Evolutionary conservation across 257 asterid genomes (phyloP), one percentile per base, ranked within the genome.

Genomic region (Thymus quinquecostatus): DNA sequence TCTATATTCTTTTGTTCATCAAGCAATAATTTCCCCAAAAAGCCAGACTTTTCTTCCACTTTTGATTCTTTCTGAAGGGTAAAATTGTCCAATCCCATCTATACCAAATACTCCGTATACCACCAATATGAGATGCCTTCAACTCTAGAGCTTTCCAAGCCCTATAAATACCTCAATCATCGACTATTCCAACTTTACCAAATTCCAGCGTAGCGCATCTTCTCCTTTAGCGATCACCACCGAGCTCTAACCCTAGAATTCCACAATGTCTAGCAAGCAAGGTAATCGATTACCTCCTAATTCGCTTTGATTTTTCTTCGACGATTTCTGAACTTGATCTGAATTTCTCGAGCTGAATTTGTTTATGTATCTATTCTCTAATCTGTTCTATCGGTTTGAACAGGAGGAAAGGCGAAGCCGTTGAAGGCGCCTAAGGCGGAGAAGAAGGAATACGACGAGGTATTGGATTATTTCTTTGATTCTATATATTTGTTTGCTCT

Each of bases 351-450:
- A 50, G 66, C 61, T 48, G 28, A 36, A 34, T 60, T 27, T 57
- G 56, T 27, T 57, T 64, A 43, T 34, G 45, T 50, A 3, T 28
- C 5, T 58, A 36, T 78, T 4, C 9, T 53, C 21, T 60, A 28
- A 44, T 64, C 32, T 28, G 14, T 57, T 64, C 44, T 32, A 58
- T 33, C 49, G 60, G 6, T 33, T 68, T 56, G 65, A 57, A 57
- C 75, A 85, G 90, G 88, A 61, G 90, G 86, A 69, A 86, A 86
- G 66, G 90, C 90, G 10, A 86, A 86, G 78, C 90, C 90, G 13
- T 59, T 86, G 84, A 86, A 86, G 88, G 77, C 72, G 49, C 88
- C 88, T 4, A 86, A 86, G 79, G 58, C 73, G 9, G 86, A 79
- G 0, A 83, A 81, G 83, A 83, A 79, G 77, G 91, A 86, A 10